Percentiles rank a stretch among this genome's conserved stretches.
phyloP scores from a whole-genome alignment of 2,329 filamentous ascomycete genomes.

The Ascochyta lentis region DNA sequence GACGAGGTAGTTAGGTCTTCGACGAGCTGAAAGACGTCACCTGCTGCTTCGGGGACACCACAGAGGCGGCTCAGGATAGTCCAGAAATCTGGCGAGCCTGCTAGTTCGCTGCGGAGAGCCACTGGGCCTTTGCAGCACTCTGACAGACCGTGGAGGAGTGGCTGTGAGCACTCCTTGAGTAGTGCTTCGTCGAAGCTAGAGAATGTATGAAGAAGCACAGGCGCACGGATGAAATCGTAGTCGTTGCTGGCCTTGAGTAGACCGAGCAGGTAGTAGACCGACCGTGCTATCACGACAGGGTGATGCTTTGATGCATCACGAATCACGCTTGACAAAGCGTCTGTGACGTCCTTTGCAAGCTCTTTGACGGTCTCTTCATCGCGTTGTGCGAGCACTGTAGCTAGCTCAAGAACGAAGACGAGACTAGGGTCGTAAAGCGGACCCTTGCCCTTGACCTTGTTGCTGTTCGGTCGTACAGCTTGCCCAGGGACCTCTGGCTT shows the following conservation, averaged over 20 bases:
- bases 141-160: conserved; percentile 79
- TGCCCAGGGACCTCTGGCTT: conserved; percentile 80
- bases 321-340: conserved; percentile 80
- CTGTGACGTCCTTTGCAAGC: conserved; percentile 80
- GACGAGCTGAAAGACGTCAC: conserved; percentile 85
- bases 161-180: conserved; percentile 75
- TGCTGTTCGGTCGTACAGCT: conserved; percentile 65
- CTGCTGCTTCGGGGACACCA: conserved; percentile 71
- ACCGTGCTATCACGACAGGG: conserved; percentile 80
- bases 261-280: conserved; percentile 84
- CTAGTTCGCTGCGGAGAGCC: conserved; percentile 86
- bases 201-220: conserved; percentile 88
- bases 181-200: conserved; percentile 83
- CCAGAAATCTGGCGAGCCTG: conserved; percentile 98
- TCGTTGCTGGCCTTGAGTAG: conserved; percentile 86
- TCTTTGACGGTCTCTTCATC: conserved; percentile 74
- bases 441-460: conserved; percentile 61
- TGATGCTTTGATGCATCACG: conserved; percentile 82
- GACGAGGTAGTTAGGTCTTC: conserved; percentile 73
- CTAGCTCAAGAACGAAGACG: conserved; percentile 90
- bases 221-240: conserved; percentile 88
- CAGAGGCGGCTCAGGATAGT: conserved; percentile 81
- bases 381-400: conserved; percentile 79
- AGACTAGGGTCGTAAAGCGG: conserved; percentile 83
- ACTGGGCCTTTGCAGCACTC: conserved; percentile 80